Conservation (phyloP, 2,329 filamentous ascomycete species). For the Botrytis fabae region DNA sequence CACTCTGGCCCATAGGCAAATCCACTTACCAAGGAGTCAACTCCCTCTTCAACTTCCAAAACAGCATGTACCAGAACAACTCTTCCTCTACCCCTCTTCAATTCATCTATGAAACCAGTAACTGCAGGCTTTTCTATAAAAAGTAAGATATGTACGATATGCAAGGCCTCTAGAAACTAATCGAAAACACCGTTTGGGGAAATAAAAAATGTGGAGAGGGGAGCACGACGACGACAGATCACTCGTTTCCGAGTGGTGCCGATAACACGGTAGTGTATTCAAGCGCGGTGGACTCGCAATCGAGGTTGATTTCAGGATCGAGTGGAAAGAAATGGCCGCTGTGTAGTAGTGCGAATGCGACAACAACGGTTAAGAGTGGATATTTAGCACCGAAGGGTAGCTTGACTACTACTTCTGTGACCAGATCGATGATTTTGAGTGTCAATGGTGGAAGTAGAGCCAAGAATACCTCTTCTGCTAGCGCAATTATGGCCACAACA, state of each 20-base stretch:
- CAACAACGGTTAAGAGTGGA: background rate
- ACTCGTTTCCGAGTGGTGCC: background rate
- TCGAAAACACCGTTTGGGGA: constrained; percentile 45
- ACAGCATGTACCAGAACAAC: constrained; percentile 41
- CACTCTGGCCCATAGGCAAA: constrained; percentile 17
- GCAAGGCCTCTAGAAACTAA: constrained; percentile 51
- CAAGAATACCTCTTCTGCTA: background rate
- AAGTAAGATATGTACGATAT: constrained; percentile 52
- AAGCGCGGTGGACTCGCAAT: background rate
- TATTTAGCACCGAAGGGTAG: background rate
- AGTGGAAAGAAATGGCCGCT: no score
- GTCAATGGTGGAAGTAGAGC: background rate
- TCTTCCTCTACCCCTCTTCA: constrained; percentile 50
- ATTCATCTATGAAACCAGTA: constrained; percentile 60
- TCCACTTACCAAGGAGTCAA: constrained; percentile 26
- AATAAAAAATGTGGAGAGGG: constrained; percentile 42
- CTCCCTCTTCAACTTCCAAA: constrained; percentile 45
- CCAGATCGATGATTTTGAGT: background rate
- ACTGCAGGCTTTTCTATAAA: constrained; percentile 61
- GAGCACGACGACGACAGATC: constrained; percentile 17
- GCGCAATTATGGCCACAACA: background rate
- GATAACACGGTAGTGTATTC: background rate
- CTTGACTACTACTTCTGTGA: background rate
- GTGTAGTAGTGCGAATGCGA: background rate
- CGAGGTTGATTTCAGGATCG: background rate